Conservation (phyloP, 2,329 filamentous ascomycete species). For the Fusarium siculi region DNA sequence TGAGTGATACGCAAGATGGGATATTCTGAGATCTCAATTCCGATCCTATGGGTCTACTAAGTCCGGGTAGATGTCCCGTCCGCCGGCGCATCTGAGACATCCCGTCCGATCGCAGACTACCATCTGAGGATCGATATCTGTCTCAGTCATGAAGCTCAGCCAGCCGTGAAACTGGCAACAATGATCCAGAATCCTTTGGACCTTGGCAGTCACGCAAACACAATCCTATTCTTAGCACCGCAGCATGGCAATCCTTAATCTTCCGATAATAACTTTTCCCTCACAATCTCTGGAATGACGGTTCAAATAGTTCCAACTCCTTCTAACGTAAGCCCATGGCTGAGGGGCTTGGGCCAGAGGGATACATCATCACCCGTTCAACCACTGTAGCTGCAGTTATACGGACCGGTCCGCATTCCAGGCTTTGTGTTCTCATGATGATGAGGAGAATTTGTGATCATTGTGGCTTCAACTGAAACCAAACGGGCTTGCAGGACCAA, state of each 20-base stretch:
- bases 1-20: no score
- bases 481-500: not conserved
- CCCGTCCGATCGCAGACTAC: not conserved
- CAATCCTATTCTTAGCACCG: conserved; percentile 14
- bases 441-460: not conserved
- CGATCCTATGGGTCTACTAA: not conserved
- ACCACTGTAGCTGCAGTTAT: conserved; percentile 10
- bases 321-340: not conserved
- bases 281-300: conserved; percentile 7
- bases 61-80: not conserved
- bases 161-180: not conserved
- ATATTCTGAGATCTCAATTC: not conserved
- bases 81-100: not conserved
- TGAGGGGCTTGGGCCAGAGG: not conserved
- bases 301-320: not conserved
- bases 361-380: conserved; percentile 2
- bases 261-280: not conserved
- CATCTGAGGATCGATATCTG: not conserved
- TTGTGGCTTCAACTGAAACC: not conserved
- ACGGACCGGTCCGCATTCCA: conserved; percentile 15
- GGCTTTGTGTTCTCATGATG: not conserved
- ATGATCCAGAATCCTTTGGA: not conserved
- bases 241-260: not conserved
- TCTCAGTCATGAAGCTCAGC: not conserved
- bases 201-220: not conserved